Evolutionary conservation across 2,329 filamentous ascomycete genomes (phyloP).

Genomic region (Macroventuria anomochaeta): DNA sequence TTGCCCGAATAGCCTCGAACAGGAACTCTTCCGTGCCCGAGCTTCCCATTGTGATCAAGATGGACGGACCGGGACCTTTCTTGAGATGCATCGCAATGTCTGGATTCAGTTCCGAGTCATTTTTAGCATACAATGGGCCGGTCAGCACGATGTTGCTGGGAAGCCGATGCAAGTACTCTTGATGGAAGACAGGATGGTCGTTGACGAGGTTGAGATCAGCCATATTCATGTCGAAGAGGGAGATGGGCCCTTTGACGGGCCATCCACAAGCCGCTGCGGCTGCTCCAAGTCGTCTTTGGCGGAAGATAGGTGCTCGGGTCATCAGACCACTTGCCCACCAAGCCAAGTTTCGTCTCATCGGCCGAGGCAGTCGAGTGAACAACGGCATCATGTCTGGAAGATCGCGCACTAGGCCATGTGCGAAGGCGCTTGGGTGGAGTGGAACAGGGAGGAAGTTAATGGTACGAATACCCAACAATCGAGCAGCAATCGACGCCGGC

Average conservation of each 20-base stretch:
- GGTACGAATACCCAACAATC: constrained; percentile 39
- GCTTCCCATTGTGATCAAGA: constrained; percentile 42
- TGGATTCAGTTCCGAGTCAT: constrained; percentile 30
- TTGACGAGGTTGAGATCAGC: constrained; percentile 45
- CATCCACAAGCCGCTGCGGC: constrained; percentile 38
- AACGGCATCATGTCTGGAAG: constrained; percentile 43
- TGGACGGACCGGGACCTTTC: constrained; percentile 29
- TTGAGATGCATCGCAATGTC: constrained; percentile 38
- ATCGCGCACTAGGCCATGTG: constrained; percentile 40
- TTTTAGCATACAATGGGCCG: constrained; percentile 37
- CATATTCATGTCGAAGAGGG: constrained; percentile 46
- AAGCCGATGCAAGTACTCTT: constrained; percentile 38
- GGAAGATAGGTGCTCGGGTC: constrained; percentile 43
- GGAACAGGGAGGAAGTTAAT: constrained; percentile 44
- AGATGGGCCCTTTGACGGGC: constrained; percentile 39
- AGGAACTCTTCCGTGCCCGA: constrained; percentile 42
- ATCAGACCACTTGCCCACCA: constrained; percentile 37
- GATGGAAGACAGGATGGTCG: constrained; percentile 42
- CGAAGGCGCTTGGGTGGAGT: constrained; percentile 37
- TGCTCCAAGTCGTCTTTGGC: constrained; percentile 40
- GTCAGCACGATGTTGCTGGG: constrained; percentile 42
- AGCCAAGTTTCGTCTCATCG: constrained; percentile 34
- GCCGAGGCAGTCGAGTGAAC: constrained; percentile 40
- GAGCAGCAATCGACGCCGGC: constrained; percentile 40
- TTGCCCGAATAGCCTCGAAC: constrained; percentile 41